Evolutionary conservation across 1,139 yeast genomes (phyloP), one percentile per base, ranked within the genome.

Genomic region (Diutina mesorugosa): DNA sequence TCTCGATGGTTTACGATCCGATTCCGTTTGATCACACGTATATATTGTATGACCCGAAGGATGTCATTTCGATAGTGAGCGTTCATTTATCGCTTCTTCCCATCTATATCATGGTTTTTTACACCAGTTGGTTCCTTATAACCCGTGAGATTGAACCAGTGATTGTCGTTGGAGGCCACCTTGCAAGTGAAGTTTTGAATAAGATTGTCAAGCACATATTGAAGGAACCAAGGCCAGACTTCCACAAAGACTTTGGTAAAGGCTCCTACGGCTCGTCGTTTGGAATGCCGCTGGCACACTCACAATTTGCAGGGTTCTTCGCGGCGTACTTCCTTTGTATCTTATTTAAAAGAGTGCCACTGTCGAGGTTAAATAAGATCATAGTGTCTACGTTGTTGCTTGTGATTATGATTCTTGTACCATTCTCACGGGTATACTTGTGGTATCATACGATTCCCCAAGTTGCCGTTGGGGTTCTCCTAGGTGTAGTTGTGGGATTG

Each of bases 271-370:
- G 65, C 52, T 74, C 84, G 56, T 87, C 89, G 1, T 90, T 86
- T 67, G 99, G 99, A 0, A 91, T 93, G 98, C 99, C 99, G 0
- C 84, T 93, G 57, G 97, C 98, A 1, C 99, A 93, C 69, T 84
- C 97, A 0, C 99, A 93, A 70, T 93, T 91, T 69, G 87, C 90
- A 90, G 95, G 96, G 1, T 93, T 84, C 68, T 84, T 87, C 64
- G 80, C 85, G 16, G 78, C 84, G 4, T 90, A 89, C 68, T 74
- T 83, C 58, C 66, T 78, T 8, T 74, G 89, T 61, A 66, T 69
- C 12, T 55, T 74, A 9, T 45, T 71, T 10, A 67, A 69, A 59
- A 70, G 69, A 60, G 65, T 74, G 51, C 65, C 45, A 18, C 56
- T 32, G 45, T 30, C 55, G 21, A 47, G 14, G 6, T 4, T 54